Conservation (phyloP, 805 yeast species). For the Kodamaea neixiangensis region DNA sequence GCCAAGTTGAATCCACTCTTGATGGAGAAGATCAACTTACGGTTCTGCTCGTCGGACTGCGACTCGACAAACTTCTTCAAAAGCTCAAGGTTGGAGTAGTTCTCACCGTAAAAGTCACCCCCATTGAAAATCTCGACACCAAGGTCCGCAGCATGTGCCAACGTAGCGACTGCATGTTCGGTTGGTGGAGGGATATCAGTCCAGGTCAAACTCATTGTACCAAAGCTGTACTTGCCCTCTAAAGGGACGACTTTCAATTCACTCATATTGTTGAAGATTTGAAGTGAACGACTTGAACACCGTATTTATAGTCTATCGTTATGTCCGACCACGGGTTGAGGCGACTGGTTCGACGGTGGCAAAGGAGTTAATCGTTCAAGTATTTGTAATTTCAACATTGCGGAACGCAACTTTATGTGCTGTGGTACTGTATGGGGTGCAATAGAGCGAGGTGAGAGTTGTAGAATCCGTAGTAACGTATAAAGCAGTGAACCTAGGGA, state of each 20-base stretch:
- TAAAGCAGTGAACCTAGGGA: no score
- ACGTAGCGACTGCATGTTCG: slow-evolving; percentile 52
- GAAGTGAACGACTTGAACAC: no score
- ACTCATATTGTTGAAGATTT: no score
- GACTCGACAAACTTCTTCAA: slow-evolving; percentile 56
- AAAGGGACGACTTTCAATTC: slow-evolving; percentile 2
- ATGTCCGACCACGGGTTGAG: no score
- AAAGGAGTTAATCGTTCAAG: no score
- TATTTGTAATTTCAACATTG: no score
- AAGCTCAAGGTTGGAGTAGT: slow-evolving; percentile 53
- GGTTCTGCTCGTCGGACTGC: slow-evolving; percentile 55
- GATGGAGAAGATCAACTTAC: slow-evolving; percentile 57
- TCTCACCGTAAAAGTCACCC: slow-evolving; percentile 76
- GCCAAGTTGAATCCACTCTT: slow-evolving; percentile 60
- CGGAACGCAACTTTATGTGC: no score
- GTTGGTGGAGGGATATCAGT: slow-evolving; percentile 55
- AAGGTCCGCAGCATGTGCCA: slow-evolving; percentile 42
- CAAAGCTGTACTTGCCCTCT: slow-evolving; percentile 56
- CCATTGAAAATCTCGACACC: slow-evolving; percentile 62
- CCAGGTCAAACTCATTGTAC: slow-evolving; percentile 84
- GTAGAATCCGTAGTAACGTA: no score
- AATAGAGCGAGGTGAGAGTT: no score
- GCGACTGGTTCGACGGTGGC: no score
- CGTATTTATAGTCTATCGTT: no score
- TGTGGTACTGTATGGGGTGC: no score